Conservation (phyloP, 257 asterid genomes). For the Sherardia arvensis region DNA sequence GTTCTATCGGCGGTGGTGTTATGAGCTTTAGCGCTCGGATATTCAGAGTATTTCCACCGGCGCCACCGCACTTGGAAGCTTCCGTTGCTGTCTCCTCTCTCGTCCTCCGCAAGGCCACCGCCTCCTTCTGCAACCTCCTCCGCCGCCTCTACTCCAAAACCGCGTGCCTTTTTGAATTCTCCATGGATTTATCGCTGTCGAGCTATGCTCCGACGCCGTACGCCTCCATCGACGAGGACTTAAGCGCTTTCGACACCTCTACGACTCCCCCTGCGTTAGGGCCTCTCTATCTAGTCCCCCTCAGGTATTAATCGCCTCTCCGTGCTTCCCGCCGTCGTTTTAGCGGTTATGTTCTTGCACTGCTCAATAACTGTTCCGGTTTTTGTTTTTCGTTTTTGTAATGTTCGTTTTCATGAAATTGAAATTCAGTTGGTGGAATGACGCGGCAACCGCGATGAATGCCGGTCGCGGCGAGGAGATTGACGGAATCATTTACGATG, state of each 20-base stretch:
- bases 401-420: background rate
- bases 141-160: constrained; percentile 16
- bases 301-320: background rate
- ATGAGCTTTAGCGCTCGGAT: constrained; percentile 29
- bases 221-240: background rate
- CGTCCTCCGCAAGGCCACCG: background rate
- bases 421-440: background rate
- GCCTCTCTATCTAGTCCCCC: background rate
- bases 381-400: too few species aligned
- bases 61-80: constrained; percentile 8
- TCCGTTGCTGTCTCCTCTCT: constrained; percentile 9
- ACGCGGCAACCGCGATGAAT: background rate
- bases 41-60: constrained; percentile 16
- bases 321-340: background rate
- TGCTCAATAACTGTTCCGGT: background rate
- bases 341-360: background rate
- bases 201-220: background rate
- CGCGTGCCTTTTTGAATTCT: constrained; percentile 11
- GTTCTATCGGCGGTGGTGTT: background rate
- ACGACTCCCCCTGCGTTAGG: background rate
- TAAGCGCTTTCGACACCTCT: background rate
- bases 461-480: background rate
- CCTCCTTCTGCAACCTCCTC: constrained; percentile 6
- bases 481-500: background rate
- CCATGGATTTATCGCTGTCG: constrained; percentile 32